Evolutionary conservation across 306 rosid genomes (phyloP).

Genomic region (Trifolium subterraneum): DNA sequence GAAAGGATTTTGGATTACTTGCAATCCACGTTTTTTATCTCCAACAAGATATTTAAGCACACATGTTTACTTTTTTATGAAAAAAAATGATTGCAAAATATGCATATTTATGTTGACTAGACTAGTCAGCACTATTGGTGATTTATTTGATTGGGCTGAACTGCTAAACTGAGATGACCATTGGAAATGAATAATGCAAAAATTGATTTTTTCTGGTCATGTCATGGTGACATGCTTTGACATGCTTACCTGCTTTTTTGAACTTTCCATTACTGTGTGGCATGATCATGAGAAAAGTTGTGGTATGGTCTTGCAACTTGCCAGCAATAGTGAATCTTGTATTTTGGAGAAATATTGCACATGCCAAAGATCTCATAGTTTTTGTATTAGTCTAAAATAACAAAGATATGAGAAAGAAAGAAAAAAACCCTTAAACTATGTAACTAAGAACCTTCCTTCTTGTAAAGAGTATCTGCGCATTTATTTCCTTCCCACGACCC

Average conservation of each 20-base stretch:
- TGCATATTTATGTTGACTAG: neutral
- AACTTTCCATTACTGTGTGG: neutral
- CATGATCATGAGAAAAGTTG: neutral
- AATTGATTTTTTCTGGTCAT: neutral
- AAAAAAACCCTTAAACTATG: no score
- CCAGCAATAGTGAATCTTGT: no score
- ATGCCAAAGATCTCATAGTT: no score
- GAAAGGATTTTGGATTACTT: neutral
- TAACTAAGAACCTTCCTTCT: no score
- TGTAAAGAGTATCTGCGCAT: no score
- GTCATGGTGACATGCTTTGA: neutral
- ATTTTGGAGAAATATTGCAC: no score
- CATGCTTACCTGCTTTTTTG: neutral
- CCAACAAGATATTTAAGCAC: neutral
- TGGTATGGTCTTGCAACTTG: neutral
- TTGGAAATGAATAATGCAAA: neutral
- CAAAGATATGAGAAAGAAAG: no score
- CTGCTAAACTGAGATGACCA: neutral
- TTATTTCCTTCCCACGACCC: no score
- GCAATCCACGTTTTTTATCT: constrained; percentile 3
- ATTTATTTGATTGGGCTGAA: neutral
- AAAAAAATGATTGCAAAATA: constrained; percentile 8
- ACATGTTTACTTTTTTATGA: constrained; percentile 5
- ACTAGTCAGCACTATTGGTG: neutral
- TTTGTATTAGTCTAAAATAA: no score